A percentile compares a stretch with the other conserved stretches of the same genome.
Evolutionary conservation across 495 filamentous ascomycete genomes (phyloP).

Genomic region (Cercophora sp.): DNA sequence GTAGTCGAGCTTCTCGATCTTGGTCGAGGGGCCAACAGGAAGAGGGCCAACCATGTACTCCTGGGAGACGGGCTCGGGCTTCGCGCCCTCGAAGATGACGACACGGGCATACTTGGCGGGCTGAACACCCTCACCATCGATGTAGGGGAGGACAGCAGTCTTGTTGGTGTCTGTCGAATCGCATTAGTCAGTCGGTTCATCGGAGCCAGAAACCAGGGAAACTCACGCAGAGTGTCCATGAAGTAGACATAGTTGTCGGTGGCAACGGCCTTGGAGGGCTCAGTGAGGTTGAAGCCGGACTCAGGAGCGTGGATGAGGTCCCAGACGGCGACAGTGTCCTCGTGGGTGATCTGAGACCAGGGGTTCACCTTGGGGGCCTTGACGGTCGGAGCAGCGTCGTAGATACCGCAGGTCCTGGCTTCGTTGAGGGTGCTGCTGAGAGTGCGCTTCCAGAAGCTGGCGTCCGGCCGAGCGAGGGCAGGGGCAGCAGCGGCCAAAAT

Average conservation of each 20-base stretch:
- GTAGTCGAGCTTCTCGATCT: constrained; percentile 39
- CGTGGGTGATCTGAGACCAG: constrained; percentile 28
- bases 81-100: constrained; percentile 41
- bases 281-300: constrained; percentile 28
- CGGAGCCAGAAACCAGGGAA: neutral
- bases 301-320: constrained; percentile 28
- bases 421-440: constrained; percentile 4
- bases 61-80: constrained; percentile 40
- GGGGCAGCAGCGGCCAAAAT: constrained; percentile 9
- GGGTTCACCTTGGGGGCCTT: constrained; percentile 28
- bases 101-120: constrained; percentile 48
- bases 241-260: constrained; percentile 36
- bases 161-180: constrained; percentile 47
- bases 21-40: constrained; percentile 36
- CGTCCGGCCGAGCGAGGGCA: constrained; percentile 14
- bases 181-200: neutral
- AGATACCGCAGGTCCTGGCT: constrained; percentile 11
- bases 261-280: constrained; percentile 17
- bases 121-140: constrained; percentile 35
- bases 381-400: constrained; percentile 13
- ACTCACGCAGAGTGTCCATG: constrained; percentile 43
- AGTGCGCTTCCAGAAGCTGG: constrained; percentile 10
- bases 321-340: constrained; percentile 28
- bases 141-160: constrained; percentile 43
- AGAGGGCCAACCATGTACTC: constrained; percentile 51